Evolutionary conservation across 2,329 filamentous ascomycete species (phyloP).

Genomic region (Pezicula rhizophila): DNA sequence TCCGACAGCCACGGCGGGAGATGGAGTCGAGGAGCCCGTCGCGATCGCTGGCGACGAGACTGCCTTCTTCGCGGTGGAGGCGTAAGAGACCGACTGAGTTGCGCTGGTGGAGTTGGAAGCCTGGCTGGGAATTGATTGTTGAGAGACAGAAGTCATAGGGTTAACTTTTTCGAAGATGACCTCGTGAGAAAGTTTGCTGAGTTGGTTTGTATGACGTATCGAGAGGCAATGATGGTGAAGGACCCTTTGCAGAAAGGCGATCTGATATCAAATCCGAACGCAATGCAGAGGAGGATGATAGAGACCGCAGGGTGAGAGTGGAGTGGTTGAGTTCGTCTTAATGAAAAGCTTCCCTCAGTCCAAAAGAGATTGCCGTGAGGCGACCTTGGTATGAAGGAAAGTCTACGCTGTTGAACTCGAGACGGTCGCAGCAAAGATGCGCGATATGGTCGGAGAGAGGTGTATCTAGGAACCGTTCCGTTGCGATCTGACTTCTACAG

Average conservation of each 20-base stretch:
- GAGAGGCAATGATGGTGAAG: conserved; percentile 11
- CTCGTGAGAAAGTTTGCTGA: conserved; percentile 15
- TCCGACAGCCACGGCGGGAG: conserved; percentile 49
- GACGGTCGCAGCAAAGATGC: not conserved
- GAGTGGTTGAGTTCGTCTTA: conserved; percentile 23
- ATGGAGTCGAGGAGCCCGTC: conserved; percentile 49
- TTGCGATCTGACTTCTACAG: conserved; percentile 23
- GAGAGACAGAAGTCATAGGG: conserved; percentile 31
- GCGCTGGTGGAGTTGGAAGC: conserved; percentile 51
- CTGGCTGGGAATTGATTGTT: conserved; percentile 31
- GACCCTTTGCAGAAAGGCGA: conserved; percentile 22
- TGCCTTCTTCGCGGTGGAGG: conserved; percentile 61
- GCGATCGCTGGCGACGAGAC: conserved; percentile 54
- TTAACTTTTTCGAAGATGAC: conserved; percentile 20
- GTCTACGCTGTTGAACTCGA: conserved; percentile 5
- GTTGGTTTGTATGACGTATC: conserved; percentile 25
- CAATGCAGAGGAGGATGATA: conserved; percentile 9
- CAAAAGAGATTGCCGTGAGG: not conserved
- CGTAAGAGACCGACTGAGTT: conserved; percentile 54
- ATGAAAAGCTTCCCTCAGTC: conserved; percentile 26
- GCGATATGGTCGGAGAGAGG: not conserved
- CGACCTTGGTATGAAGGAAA: conserved; percentile 8
- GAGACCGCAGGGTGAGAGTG: conserved; percentile 7
- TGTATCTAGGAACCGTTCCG: conserved; percentile 20
- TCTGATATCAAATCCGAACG: conserved; percentile 20